These are phyloP conservation scores for Nothopassalora personata DNA, from an alignment of 2,329 filamentous ascomycete species.

Conservation along the genomic window DNA sequence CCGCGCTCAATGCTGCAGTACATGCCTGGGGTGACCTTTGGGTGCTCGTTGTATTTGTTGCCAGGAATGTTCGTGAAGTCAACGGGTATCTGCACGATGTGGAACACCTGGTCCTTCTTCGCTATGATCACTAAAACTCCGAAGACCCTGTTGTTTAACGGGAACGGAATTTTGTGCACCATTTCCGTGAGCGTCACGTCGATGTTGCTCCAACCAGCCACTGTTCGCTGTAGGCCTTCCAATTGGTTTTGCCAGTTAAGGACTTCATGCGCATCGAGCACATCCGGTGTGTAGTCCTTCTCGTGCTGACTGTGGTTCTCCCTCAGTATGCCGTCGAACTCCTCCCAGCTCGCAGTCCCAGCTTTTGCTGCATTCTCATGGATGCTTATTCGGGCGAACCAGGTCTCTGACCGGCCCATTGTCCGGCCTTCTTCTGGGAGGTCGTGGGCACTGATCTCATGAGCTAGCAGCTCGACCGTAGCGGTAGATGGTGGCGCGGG, in stretches of 20 bases:
- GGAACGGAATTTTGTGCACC: slow-evolving; percentile 56
- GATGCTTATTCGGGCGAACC: slow-evolving; percentile 59
- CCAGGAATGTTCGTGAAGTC: slow-evolving; percentile 31
- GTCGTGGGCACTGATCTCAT: slow-evolving; percentile 43
- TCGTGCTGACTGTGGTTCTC: slow-evolving; percentile 54
- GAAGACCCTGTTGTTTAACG: slow-evolving; percentile 62
- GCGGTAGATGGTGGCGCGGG: slow-evolving; percentile 47
- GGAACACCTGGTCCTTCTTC: slow-evolving; percentile 23
- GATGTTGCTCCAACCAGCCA: slow-evolving; percentile 32
- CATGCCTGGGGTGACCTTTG: slow-evolving; percentile 48
- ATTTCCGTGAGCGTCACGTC: slow-evolving; percentile 55
- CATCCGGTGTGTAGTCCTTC: slow-evolving; percentile 53
- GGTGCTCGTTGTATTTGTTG: slow-evolving; percentile 30
- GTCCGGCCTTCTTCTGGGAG: slow-evolving; percentile 28
- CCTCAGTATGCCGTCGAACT: slow-evolving; percentile 58
- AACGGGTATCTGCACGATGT: slow-evolving; percentile 38
- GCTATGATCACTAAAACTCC: slow-evolving; percentile 59
- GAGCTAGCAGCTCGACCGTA: slow-evolving; percentile 51
- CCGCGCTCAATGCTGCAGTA: slow-evolving; percentile 64
- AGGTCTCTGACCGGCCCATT: slow-evolving; percentile 48
- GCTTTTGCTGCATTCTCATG: slow-evolving; percentile 50
- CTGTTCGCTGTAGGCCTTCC: slow-evolving; percentile 13
- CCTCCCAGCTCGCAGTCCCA: slow-evolving; percentile 57
- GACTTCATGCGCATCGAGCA: slow-evolving; percentile 46
- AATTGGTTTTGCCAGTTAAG: slow-evolving; percentile 38